Evolutionary conservation across 2,329 filamentous ascomycete genomes (phyloP), one percentile per base, ranked within the genome.

Genomic region (Chrysosporium keratinophilum): DNA sequence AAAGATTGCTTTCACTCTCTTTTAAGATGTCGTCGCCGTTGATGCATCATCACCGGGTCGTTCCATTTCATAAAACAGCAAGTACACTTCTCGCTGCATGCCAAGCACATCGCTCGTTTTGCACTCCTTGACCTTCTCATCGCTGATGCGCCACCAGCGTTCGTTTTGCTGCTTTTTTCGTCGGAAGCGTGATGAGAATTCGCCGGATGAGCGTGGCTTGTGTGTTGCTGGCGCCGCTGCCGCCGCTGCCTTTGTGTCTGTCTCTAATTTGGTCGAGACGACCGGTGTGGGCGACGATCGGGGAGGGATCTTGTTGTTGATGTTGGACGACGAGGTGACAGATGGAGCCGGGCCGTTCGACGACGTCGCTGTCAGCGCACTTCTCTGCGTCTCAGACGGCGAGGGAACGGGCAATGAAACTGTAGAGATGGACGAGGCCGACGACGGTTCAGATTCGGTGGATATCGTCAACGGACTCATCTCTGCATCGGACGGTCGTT

Each of bases 121-220:
- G 60, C 88, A 85, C 70, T 97, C 91, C 66, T 91, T 93, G 63
- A 97, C 82, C 70, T 94, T 95, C 60, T 98, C 93, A 67, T 98
- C 93, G 60, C 90, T 96, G 60, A 98, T 95, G 35, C 93, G 82
- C 93, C 93, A 98, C 93, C 93, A 98, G 40, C 85, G 82, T 64
- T 94, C 85, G 43, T 78, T 79, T 11, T 74, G 70, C 64, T 80
- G 82, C 60, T 78, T 80, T 56, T 78, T 81, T 61, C 80, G 76
- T 10, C 56, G 54, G 23, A 60, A 53, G 1, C 44, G 43, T 5
- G 58, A 56, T 12, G n/a, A 1, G 20, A 28, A 28, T 28, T 51
- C 49, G 31, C n/a, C 10, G 19, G 43, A 17, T 2, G 33, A 12
- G 7, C 23, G 23, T 20, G 31, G 35, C 33, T 47, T 55, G 10